These are phyloP conservation scores for Trichoderma sp. DNA, from an alignment of 2,329 filamentous ascomycete species.

Conservation along the genomic window DNA sequence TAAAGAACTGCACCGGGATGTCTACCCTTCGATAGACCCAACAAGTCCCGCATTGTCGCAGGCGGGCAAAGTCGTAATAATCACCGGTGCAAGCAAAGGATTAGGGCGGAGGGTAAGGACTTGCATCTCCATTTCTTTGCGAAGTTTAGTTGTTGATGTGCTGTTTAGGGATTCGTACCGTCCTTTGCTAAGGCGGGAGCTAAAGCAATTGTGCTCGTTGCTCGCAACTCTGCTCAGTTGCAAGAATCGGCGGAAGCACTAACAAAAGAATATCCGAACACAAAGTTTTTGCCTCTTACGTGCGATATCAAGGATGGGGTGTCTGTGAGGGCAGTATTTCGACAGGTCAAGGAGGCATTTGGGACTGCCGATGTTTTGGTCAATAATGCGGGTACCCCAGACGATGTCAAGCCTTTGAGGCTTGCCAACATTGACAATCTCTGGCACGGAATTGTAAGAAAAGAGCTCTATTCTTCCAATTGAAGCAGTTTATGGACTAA, in stretches of 20 bases:
- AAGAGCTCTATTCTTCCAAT: neutral
- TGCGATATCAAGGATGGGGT: neutral
- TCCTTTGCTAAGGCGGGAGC: conserved; percentile 8
- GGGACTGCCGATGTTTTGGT: conserved; percentile 5
- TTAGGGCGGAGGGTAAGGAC: too few species aligned
- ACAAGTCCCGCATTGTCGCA: too few species aligned
- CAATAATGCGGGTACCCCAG: neutral
- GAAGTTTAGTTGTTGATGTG: too few species aligned
- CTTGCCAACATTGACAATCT: neutral
- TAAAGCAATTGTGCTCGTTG: conserved; percentile 7
- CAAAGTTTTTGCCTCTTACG: neutral
- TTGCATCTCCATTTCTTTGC: too few species aligned
- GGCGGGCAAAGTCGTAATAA: too few species aligned
- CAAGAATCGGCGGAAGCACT: neutral
- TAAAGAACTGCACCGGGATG: too few species aligned
- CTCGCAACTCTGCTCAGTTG: neutral
- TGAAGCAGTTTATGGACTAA: neutral
- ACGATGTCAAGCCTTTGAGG: neutral
- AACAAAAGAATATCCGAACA: neutral
- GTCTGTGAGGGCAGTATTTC: neutral
- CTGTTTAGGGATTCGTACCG: neutral
- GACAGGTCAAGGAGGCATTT: neutral
- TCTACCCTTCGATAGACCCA: too few species aligned
- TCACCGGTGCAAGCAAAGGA: too few species aligned
- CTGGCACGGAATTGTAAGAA: neutral